phyloP scores from a whole-genome alignment of 176 grass and related monocot species.

The Avena sativa region DNA sequence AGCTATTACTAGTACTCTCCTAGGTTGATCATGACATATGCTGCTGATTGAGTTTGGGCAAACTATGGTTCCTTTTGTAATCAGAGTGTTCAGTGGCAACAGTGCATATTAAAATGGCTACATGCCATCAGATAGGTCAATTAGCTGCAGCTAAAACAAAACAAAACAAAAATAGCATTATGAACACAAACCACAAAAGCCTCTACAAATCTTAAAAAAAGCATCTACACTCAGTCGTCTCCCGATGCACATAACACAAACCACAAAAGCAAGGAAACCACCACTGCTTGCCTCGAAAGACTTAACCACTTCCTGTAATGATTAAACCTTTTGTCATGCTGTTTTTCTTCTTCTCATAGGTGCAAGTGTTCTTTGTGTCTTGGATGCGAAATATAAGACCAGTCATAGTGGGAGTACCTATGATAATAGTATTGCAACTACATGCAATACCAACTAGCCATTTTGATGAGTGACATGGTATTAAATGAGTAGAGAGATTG shows the following conservation, averaged over 20 bases:
- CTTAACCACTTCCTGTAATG: slow-evolving; percentile 30
- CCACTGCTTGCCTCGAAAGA: slow-evolving; percentile 50
- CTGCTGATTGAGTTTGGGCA: background rate
- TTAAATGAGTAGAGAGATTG: no score
- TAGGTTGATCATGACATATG: slow-evolving; percentile 15
- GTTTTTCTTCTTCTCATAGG: background rate
- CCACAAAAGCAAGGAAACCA: slow-evolving; percentile 28
- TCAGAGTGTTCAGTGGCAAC: background rate
- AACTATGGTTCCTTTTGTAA: background rate
- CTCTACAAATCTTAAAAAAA: no score
- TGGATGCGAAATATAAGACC: background rate
- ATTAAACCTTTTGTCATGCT: slow-evolving; percentile 36
- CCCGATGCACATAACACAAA: slow-evolving; percentile 33
- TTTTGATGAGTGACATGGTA: no score
- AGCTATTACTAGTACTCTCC: background rate
- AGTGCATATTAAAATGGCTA: background rate
- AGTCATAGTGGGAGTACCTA: no score
- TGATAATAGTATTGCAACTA: no score
- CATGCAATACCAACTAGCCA: no score
- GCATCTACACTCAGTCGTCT: no score
- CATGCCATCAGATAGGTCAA: background rate
- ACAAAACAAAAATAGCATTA: background rate
- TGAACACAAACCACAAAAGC: background rate
- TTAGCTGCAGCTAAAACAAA: background rate
- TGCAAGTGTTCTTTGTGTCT: background rate